Conservation (phyloP, 306 rosid genomes). For the Fragaria vesca region DNA sequence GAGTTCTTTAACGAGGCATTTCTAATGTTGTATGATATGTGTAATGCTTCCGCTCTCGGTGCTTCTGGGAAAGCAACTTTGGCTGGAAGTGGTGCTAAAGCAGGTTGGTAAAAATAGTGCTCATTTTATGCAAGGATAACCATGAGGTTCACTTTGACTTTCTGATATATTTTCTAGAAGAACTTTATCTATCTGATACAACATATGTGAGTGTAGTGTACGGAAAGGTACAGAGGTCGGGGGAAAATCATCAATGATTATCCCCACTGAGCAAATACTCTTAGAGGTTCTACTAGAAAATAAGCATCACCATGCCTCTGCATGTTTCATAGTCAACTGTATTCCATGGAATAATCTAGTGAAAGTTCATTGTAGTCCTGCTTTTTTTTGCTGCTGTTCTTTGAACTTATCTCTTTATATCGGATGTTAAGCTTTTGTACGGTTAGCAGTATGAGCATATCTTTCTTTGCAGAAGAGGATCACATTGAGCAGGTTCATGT, state of each 20-base stretch:
- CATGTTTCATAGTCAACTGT: not conserved
- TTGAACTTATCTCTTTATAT: not conserved
- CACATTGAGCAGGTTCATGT: constrained; percentile 48
- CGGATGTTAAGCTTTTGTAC: not conserved
- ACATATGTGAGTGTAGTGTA: not conserved
- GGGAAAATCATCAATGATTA: not conserved
- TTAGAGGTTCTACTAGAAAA: not conserved
- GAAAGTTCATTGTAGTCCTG: not conserved
- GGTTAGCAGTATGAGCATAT: constrained; percentile 4
- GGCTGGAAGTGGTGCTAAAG: constrained; percentile 45
- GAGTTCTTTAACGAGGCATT: constrained; percentile 67
- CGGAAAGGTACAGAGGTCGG: not conserved
- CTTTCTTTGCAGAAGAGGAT: constrained; percentile 45
- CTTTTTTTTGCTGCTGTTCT: not conserved
- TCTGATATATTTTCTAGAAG: not conserved
- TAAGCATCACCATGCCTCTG: not conserved
- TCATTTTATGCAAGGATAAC: not conserved
- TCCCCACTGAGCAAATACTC: not conserved
- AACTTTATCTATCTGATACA: not conserved
- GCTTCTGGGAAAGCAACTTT: constrained; percentile 50
- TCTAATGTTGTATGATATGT: constrained; percentile 65
- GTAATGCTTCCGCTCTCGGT: constrained; percentile 36
- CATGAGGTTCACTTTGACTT: not conserved
- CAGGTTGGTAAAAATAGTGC: constrained; percentile 45
- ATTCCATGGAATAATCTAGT: not conserved